A percentile compares a stretch with the other conserved stretches of the same genome.
These are phyloP conservation scores for Pseudozyma sp. DNA, from an alignment of 1,284 basidiomycete species.

Conservation along the genomic window DNA sequence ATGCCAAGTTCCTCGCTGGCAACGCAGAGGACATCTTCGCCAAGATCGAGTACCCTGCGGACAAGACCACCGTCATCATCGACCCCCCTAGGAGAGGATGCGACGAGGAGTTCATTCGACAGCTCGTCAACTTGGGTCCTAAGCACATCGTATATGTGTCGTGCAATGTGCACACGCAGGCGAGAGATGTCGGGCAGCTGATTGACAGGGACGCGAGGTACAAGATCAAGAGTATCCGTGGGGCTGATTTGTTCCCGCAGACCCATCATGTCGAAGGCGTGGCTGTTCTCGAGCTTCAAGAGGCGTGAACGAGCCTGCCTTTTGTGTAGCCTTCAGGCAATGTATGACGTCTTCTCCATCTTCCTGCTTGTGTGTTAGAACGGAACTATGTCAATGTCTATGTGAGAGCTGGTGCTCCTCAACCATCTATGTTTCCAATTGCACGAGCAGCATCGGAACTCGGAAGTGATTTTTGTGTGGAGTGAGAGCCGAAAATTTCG, in stretches of 20 bases:
- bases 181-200: constrained; percentile 68
- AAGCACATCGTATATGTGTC: constrained; percentile 65
- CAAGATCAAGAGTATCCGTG: constrained; percentile 61
- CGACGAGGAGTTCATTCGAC: constrained; percentile 64
- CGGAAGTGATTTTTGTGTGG: constrained; percentile 12
- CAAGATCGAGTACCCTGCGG: constrained; percentile 75
- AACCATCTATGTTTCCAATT: no score
- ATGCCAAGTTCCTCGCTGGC: constrained; percentile 72
- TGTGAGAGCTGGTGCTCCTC: background rate
- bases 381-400: background rate
- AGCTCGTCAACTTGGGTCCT: constrained; percentile 63
- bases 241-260: constrained; percentile 68
- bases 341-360: background rate
- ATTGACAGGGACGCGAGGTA: constrained; percentile 51
- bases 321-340: background rate
- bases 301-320: constrained; percentile 3
- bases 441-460: constrained; percentile 7
- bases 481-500: constrained; percentile 6
- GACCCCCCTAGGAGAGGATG: constrained; percentile 59
- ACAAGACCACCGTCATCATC: constrained; percentile 74
- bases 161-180: constrained; percentile 82
- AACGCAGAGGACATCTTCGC: constrained; percentile 74
- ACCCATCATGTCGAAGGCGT: constrained; percentile 68
- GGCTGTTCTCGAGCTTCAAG: constrained; percentile 52
- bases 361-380: background rate